These are phyloP conservation scores for Neurospora sp. DNA, from an alignment of 495 filamentous ascomycete genomes.

Conservation along the genomic window DNA sequence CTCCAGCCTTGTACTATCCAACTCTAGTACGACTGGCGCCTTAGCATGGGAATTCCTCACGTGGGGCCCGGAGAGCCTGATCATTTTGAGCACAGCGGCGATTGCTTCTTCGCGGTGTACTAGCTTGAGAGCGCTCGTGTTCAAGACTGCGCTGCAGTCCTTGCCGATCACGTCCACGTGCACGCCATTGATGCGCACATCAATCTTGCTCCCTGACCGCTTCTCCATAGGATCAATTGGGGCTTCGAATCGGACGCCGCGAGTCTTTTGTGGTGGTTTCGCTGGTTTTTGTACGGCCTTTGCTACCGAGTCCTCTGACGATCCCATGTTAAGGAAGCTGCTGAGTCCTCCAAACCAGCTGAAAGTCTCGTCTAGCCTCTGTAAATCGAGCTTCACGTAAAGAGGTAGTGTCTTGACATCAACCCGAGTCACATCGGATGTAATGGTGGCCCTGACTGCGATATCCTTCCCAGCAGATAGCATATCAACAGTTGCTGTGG, in stretches of 20 bases:
- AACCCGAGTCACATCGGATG: slow-evolving; percentile 41
- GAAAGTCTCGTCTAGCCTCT: slow-evolving; percentile 74
- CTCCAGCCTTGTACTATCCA: slow-evolving; percentile 61
- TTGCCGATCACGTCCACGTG: slow-evolving; percentile 63
- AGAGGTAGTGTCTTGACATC: slow-evolving; percentile 78
- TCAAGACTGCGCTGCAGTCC: slow-evolving; percentile 59
- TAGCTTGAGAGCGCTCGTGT: slow-evolving; percentile 71
- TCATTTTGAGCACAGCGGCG: slow-evolving; percentile 62
- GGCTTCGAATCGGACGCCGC: slow-evolving; percentile 67
- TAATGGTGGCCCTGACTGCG: slow-evolving; percentile 47
- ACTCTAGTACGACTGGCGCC: slow-evolving; percentile 37
- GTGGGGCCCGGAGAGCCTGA: slow-evolving; percentile 62
- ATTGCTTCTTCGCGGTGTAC: slow-evolving; percentile 60
- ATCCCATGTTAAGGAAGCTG: slow-evolving; percentile 78
- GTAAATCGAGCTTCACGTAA: slow-evolving; percentile 65
- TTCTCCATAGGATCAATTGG: slow-evolving; percentile 37
- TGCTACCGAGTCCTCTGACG: slow-evolving; percentile 48
- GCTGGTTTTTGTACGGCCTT: slow-evolving; percentile 31
- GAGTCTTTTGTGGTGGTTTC: slow-evolving; percentile 30
- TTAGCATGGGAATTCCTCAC: slow-evolving; percentile 36
- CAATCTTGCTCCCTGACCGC: slow-evolving; percentile 54
- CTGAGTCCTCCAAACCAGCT: slow-evolving; percentile 87
- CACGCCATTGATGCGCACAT: slow-evolving; percentile 68
- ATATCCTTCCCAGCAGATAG: slow-evolving; percentile 51
- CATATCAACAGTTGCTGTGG: slow-evolving; percentile 35